Conservation (phyloP, 371 early-diverging fungal genomes). For the Mucor mucedo region DNA sequence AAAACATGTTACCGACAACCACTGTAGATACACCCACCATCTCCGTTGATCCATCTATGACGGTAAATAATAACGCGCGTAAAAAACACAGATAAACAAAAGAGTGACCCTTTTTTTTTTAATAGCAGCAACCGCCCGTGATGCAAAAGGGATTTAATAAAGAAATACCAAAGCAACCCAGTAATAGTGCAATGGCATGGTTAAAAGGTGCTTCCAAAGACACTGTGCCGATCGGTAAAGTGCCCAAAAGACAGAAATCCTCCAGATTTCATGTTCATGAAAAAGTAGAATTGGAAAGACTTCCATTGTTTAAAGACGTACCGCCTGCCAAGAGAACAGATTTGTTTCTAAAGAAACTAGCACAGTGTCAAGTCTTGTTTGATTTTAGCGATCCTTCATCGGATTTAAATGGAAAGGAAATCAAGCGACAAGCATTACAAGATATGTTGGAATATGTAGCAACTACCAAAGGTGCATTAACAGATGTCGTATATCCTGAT, state of each 20-base stretch:
- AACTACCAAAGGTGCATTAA: slow-evolving; percentile 81
- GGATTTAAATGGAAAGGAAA: slow-evolving; percentile 91
- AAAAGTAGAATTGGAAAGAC: slow-evolving; percentile 77
- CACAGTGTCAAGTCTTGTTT: slow-evolving; percentile 88
- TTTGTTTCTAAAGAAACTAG: slow-evolving; percentile 85
- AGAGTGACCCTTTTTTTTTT: neutral
- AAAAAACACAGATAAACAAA: neutral
- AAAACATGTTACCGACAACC: slow-evolving; percentile 25
- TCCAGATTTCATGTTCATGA: slow-evolving; percentile 84
- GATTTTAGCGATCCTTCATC: slow-evolving; percentile 91
- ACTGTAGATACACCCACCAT: slow-evolving; percentile 15
- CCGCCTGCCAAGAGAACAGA: slow-evolving; percentile 70
- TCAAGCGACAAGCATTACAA: slow-evolving; percentile 86
- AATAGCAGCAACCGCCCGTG: neutral
- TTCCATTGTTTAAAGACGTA: slow-evolving; percentile 77
- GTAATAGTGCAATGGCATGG: slow-evolving; percentile 67
- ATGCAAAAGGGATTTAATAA: slow-evolving; percentile 3
- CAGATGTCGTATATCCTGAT: slow-evolving; percentile 86
- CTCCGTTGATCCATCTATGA: slow-evolving; percentile 1
- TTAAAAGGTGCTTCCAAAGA: slow-evolving; percentile 81
- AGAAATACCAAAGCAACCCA: slow-evolving; percentile 46
- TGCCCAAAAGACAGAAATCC: slow-evolving; percentile 83
- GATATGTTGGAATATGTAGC: slow-evolving; percentile 94
- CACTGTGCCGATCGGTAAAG: slow-evolving; percentile 77
- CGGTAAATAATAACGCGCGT: neutral